These are phyloP conservation scores for Kodamaea suecica DNA, from an alignment of 1,139 yeast genomes.

Conservation along the genomic window DNA sequence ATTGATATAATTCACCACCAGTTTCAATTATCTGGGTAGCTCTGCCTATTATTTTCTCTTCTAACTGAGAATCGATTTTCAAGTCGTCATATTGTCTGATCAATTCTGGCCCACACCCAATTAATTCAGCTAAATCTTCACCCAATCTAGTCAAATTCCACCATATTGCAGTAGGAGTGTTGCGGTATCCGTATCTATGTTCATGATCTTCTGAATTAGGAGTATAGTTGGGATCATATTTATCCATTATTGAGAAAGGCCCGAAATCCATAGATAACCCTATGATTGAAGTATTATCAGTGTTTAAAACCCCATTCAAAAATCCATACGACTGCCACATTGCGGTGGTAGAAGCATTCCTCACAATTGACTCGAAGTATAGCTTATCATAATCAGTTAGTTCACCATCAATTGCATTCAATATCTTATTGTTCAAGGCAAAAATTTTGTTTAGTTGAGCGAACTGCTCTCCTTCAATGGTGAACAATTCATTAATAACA, in stretches of 20 bases:
- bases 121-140: constrained; percentile 75
- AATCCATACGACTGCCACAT: constrained; percentile 91
- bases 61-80: constrained; percentile 44
- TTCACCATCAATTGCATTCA: constrained; percentile 18
- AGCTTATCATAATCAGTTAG: constrained; percentile 66
- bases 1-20: constrained; percentile 65
- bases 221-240: constrained; percentile 75
- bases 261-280: constrained; percentile 94
- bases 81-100: constrained; percentile 40
- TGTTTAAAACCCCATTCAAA: constrained; percentile 88
- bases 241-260: constrained; percentile 88
- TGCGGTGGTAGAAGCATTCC: constrained; percentile 79
- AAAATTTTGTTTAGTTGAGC: constrained; percentile 27
- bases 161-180: constrained; percentile 86
- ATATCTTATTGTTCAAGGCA: constrained; percentile 21
- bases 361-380: constrained; percentile 62
- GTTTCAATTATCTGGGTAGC: constrained; percentile 65
- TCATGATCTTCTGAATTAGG: constrained; percentile 87
- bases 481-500: constrained; percentile 64
- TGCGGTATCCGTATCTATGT: constrained; percentile 70
- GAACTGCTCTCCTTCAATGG: constrained; percentile 32
- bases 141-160: constrained; percentile 89
- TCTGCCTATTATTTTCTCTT: constrained; percentile 50
- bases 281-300: constrained; percentile 85
- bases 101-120: constrained; percentile 63